These are phyloP conservation scores for Porodaedalea pini DNA, from an alignment of 1,284 basidiomycete species.

Conservation along the genomic window DNA sequence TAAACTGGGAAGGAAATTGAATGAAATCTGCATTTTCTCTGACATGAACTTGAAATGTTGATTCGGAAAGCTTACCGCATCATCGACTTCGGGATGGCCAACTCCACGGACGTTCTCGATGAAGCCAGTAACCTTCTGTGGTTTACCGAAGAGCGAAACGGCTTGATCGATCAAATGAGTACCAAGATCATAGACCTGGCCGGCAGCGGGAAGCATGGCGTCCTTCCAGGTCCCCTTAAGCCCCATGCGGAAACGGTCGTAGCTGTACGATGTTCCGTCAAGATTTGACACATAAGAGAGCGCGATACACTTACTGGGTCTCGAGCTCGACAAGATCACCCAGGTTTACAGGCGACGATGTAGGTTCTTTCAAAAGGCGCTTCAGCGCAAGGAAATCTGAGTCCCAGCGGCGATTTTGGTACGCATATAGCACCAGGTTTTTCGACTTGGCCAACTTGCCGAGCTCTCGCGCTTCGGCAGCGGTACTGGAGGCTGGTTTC, in stretches of 20 bases:
- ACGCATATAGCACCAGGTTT: conserved; percentile 66
- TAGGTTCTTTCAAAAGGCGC: conserved; percentile 56
- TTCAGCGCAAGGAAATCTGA: conserved; percentile 78
- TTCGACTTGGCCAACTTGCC: conserved; percentile 62
- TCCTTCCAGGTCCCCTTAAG: conserved; percentile 76
- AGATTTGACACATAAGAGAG: background rate
- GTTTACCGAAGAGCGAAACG: conserved; percentile 73
- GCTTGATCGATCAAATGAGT: conserved; percentile 77
- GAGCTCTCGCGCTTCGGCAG: conserved; percentile 64
- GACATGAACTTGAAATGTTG: too few species aligned
- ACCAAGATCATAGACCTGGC: conserved; percentile 62
- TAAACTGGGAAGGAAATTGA: conserved; percentile 46
- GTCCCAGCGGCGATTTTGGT: conserved; percentile 83
- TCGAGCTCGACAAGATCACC: conserved; percentile 73
- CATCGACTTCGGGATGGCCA: conserved; percentile 63
- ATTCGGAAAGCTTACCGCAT: conserved; percentile 48
- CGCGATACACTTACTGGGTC: conserved; percentile 52
- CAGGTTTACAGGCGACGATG: conserved; percentile 48
- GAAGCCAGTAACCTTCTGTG: conserved; percentile 65
- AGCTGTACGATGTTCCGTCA: conserved; percentile 39
- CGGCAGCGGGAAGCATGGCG: conserved; percentile 47
- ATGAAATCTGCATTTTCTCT: conserved; percentile 14
- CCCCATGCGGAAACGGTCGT: conserved; percentile 70
- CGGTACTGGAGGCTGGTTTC: conserved; percentile 76
- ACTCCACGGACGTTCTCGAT: conserved; percentile 64